Percentiles rank a stretch among this genome's conserved stretches.
Evolutionary conservation across 345 rosid genomes (phyloP).

Genomic region (Hypericum perforatum): DNA sequence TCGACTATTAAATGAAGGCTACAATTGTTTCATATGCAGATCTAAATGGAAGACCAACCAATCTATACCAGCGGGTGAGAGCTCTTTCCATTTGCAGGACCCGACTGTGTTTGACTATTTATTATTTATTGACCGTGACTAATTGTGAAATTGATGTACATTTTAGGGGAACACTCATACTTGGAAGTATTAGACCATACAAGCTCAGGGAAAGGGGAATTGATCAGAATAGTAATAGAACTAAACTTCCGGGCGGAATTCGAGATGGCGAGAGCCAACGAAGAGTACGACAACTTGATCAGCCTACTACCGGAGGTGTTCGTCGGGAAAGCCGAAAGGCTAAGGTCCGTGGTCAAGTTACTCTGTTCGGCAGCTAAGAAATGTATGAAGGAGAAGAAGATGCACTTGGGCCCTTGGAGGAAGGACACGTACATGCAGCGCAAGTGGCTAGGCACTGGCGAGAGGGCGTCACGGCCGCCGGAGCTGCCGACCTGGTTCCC

Average conservation of each 20-base stretch:
- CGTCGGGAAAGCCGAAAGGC: constrained; percentile 35
- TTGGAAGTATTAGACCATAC: constrained; percentile 53
- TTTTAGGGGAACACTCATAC: constrained; percentile 53
- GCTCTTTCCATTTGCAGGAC: background rate
- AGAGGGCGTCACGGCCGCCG: constrained; percentile 16
- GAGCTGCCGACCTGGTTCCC: constrained; percentile 16
- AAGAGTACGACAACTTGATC: constrained; percentile 27
- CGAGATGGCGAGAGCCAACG: constrained; percentile 36
- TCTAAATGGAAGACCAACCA: constrained; percentile 74
- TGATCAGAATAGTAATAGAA: constrained; percentile 38
- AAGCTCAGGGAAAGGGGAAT: constrained; percentile 34
- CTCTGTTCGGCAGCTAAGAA: constrained; percentile 35
- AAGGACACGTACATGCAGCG: constrained; percentile 38
- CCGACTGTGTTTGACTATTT: too few species aligned
- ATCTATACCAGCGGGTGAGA: constrained; percentile 59
- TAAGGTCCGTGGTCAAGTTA: constrained; percentile 27
- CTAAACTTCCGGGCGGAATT: constrained; percentile 48
- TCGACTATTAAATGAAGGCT: constrained; percentile 48
- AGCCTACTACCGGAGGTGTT: constrained; percentile 27
- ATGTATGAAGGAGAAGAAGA: constrained; percentile 33
- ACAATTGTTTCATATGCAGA: constrained; percentile 48
- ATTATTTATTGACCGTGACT: too few species aligned
- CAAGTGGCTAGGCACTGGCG: constrained; percentile 50
- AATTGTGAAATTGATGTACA: background rate
- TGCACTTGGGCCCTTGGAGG: constrained; percentile 50